Percentiles rank a stretch among this genome's conserved stretches.
Evolutionary conservation across 2,329 filamentous ascomycete genomes (phyloP).

Genomic region (Botrytis aclada): DNA sequence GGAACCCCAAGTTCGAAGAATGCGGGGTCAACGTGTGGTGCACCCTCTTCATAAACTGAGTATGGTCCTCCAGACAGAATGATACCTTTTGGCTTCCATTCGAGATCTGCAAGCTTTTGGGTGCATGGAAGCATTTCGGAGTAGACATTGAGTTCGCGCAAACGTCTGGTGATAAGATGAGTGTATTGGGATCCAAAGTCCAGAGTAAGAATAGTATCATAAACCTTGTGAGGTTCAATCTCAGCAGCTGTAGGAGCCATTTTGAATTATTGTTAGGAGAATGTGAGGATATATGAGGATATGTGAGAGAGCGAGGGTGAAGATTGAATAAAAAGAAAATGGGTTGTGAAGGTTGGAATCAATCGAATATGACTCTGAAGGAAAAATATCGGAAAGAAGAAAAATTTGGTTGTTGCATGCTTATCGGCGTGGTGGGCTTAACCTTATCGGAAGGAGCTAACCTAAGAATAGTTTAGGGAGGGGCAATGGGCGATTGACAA

Average conservation of each 20-base stretch:
- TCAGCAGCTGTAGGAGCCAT: slow-evolving; percentile 13
- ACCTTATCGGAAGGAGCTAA: background rate
- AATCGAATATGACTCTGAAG: background rate
- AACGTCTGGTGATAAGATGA: slow-evolving; percentile 62
- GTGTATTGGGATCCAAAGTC: slow-evolving; percentile 73
- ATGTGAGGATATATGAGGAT: background rate
- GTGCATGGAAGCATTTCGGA: slow-evolving; percentile 87
- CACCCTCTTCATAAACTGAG: slow-evolving; percentile 76
- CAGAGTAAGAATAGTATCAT: slow-evolving; percentile 63
- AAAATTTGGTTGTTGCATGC: slow-evolving; percentile 10
- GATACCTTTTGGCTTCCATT: slow-evolving; percentile 79
- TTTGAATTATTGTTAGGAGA: background rate
- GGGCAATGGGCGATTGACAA: slow-evolving; percentile 1
- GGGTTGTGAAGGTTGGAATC: background rate
- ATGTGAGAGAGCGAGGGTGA: background rate
- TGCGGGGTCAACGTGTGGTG: slow-evolving; percentile 77
- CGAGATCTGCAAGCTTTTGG: slow-evolving; percentile 71
- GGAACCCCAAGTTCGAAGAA: slow-evolving; percentile 55
- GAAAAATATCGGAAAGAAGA: slow-evolving; percentile 11
- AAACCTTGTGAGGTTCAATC: slow-evolving; percentile 34
- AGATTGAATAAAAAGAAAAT: background rate
- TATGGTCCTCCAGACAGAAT: slow-evolving; percentile 70
- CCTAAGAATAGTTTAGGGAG: slow-evolving; percentile 4
- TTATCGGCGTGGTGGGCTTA: slow-evolving; percentile 7
- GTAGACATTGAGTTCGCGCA: slow-evolving; percentile 78